Evolutionary conservation across 805 yeast genomes (phyloP), one percentile per base, ranked within the genome.

Genomic region (Wickerhamomyces xylosicus): DNA sequence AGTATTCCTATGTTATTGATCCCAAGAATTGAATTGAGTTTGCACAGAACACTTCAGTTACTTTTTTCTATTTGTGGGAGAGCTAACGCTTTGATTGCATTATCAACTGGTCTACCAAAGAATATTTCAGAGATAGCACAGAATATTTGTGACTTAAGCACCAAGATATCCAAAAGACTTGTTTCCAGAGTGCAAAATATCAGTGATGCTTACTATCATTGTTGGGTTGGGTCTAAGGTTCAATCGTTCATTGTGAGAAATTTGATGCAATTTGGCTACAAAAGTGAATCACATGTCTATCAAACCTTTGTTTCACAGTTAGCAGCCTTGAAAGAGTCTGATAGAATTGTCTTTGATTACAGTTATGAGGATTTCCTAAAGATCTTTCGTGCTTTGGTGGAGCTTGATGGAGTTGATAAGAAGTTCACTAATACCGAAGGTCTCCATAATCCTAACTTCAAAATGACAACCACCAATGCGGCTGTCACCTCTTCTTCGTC

Each of bases 191-290:
- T 25, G 5, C n/a, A 25, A 11, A 25, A 25, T 13, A 31, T 51
- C 11, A 36, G 53, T 10, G 52, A 50, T 19, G 38, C 32, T 2
- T 54, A 54, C 35, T 54, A 53, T 35, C 58, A 53, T 35, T 37
- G 48, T 2, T 54, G 58, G 58, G 46, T 46, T 11, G 45, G 47
- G 8, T 38, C 45, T 16, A 54, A 50, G 33, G 43, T 51, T 20
- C 54, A 53, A 33, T 17, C 44, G 1, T 46, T 35, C 33, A 51
- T 53, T 1, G 19, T 41, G 3, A 36, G 41, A 13, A 44, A 38
- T 4, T 11, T 50, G 21, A 27, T 51, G 20, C 32, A 34, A 7
- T 22, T 41, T 8, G 37, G 39, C 15, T 19, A 40, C 21, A 35
- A 37, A 1, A 28, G 37, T 14, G 36, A 37, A 13, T 27, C 40